Conservation (phyloP, 768 basidiomycete species). For the Lactarius pseudohatsudake region DNA sequence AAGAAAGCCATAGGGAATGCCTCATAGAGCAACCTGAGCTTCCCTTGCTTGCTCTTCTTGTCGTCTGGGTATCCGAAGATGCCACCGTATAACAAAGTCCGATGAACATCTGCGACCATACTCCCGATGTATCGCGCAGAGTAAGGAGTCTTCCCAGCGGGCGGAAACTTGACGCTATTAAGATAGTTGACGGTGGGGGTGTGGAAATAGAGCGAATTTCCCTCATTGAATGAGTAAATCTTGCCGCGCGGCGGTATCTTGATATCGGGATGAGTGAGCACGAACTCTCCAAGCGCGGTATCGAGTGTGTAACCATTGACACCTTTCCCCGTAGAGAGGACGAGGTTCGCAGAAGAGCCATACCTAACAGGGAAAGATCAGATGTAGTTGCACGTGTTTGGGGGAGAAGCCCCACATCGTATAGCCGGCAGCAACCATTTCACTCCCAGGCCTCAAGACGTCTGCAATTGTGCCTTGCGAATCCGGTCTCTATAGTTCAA, state of each 20-base stretch:
- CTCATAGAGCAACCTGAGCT: conserved; percentile 92
- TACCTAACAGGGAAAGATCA: conserved; percentile 46
- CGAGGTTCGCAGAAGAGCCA: conserved; percentile 95
- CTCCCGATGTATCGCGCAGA: conserved; percentile 94
- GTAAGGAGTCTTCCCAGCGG: conserved; percentile 77
- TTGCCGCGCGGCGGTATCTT: conserved; percentile 92
- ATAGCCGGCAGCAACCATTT: conserved; percentile 98
- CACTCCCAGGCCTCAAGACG: conserved; percentile 88
- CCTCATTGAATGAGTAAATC: conserved; percentile 99
- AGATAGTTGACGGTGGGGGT: conserved; percentile 78
- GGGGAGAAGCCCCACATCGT: conserved; percentile 66
- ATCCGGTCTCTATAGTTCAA: conserved; percentile 55
- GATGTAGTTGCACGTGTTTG: conserved; percentile 7
- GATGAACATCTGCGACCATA: conserved; percentile 98
- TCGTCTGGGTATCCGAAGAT: conserved; percentile 99
- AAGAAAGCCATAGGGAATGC: conserved; percentile 98
- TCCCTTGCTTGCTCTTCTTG: conserved; percentile 96
- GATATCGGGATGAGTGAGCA: conserved; percentile 97
- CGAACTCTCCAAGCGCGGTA: conserved; percentile 94
- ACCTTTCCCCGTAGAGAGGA: conserved; percentile 90
- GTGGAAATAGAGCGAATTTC: conserved; percentile 94
- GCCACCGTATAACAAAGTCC: conserved; percentile 94
- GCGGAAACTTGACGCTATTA: conserved; percentile 88
- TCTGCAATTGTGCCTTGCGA: conserved; percentile 82
- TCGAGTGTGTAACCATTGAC: conserved; percentile 99